Conservation (phyloP, 75 land plant genomes). For the Isoetes taiwanensis region DNA sequence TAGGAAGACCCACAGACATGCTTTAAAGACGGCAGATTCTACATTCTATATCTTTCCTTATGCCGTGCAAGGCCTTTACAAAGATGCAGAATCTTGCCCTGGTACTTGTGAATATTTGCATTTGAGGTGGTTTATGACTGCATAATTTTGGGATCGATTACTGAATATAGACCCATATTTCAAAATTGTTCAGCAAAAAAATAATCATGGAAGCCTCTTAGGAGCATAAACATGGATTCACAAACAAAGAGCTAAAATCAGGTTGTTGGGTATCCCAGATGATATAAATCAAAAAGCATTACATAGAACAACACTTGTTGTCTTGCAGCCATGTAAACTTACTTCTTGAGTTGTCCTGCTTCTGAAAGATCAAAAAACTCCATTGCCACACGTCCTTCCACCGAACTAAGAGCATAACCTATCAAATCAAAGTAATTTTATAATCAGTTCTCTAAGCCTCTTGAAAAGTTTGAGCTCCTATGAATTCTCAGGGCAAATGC, state of each 20-base stretch:
- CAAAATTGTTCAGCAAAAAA: neutral
- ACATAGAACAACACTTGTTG: neutral
- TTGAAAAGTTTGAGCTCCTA: neutral
- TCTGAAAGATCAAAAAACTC: constrained; percentile 11
- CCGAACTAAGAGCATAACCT: constrained; percentile 8
- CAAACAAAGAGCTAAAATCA: neutral
- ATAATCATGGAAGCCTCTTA: neutral
- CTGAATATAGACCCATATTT: too few species aligned
- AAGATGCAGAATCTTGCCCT: too few species aligned
- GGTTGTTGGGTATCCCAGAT: too few species aligned
- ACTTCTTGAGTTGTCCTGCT: neutral
- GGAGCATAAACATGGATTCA: too few species aligned
- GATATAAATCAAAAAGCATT: too few species aligned
- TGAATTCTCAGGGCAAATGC: neutral
- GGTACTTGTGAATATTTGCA: too few species aligned
- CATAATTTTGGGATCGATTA: too few species aligned
- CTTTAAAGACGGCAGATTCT: too few species aligned
- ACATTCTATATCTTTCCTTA: too few species aligned
- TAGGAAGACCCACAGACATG: neutral
- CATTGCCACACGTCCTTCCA: constrained; percentile 9
- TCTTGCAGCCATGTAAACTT: neutral
- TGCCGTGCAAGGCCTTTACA: too few species aligned
- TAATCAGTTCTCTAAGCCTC: neutral
- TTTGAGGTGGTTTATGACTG: too few species aligned
- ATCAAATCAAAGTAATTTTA: neutral